phyloP scores from a whole-genome alignment of 2,329 filamentous ascomycete genomes.

The Penicillium sp. region DNA sequence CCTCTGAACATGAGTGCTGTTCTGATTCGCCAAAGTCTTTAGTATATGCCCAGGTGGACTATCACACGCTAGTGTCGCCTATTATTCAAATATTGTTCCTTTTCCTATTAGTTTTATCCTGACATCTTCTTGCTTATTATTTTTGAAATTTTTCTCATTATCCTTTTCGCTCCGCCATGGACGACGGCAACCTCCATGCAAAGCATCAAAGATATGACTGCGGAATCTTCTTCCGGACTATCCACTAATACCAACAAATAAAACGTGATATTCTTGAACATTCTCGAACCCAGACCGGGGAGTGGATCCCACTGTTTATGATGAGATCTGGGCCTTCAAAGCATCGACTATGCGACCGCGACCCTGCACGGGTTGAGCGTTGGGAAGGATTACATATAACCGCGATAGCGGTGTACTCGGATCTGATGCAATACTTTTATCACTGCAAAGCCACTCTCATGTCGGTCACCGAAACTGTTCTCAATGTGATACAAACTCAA shows the following conservation, averaged over 20 bases:
- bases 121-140: not conserved
- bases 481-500: not conserved
- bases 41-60: not conserved
- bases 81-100: not conserved
- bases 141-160: too few species aligned
- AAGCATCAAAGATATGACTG: too few species aligned
- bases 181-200: too few species aligned
- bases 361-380: not conserved
- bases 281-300: not conserved
- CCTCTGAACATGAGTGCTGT: too few species aligned
- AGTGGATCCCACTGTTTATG: not conserved
- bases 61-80: not conserved
- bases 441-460: not conserved
- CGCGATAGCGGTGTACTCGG: not conserved
- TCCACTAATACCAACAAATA: not conserved
- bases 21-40: not conserved
- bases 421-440: not conserved
- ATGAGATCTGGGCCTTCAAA: too few species aligned
- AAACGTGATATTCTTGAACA: not conserved
- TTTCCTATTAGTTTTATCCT: not conserved
- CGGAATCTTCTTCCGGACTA: not conserved
- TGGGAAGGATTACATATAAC: not conserved
- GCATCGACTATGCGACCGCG: not conserved
- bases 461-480: not conserved
- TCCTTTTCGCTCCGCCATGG: not conserved